Conservation (phyloP, 352 stramenopile species). For the Albugo candida region DNA sequence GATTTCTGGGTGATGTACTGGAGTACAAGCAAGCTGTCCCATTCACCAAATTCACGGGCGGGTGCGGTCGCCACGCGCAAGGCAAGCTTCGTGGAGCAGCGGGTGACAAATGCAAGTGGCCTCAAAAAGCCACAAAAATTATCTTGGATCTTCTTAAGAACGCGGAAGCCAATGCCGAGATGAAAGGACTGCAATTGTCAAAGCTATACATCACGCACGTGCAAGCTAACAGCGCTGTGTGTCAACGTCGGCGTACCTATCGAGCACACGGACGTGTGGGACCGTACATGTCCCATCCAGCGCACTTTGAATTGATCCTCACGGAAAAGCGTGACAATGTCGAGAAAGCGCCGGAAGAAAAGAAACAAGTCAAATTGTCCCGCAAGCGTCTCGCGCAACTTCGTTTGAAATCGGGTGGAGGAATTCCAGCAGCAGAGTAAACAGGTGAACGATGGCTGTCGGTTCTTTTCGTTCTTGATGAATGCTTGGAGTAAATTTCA, state of each 20-base stretch:
- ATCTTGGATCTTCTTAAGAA: conserved; percentile 98
- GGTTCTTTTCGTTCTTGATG: too few species aligned
- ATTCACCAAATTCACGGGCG: conserved; percentile 98
- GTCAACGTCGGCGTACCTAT: conserved; percentile 98
- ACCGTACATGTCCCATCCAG: conserved; percentile 97
- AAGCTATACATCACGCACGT: conserved; percentile 95
- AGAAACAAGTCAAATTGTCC: conserved; percentile 57
- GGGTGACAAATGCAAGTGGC: conserved; percentile 96
- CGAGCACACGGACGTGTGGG: conserved; percentile 93
- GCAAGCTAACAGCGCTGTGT: conserved; percentile 94
- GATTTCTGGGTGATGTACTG: conserved; percentile 92
- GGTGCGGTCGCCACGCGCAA: conserved; percentile 94
- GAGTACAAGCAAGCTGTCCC: conserved; percentile 95
- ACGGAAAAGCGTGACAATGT: conserved; percentile 91
- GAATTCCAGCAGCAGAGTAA: conserved; percentile 60
- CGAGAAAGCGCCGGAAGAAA: conserved; percentile 82
- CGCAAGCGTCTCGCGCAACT: conserved; percentile 81
- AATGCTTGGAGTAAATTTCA: too few species aligned
- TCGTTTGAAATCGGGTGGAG: conserved; percentile 74
- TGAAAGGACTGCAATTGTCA: conserved; percentile 93
- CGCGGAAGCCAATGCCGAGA: conserved; percentile 96
- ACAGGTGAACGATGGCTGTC: not conserved
- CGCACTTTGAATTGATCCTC: conserved; percentile 99
- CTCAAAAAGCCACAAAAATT: conserved; percentile 96
- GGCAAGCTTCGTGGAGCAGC: conserved; percentile 89